Base-by-base conservation (phyloP, 2,329 filamentous ascomycete species). In the Gyromitra esculenta region DNA sequence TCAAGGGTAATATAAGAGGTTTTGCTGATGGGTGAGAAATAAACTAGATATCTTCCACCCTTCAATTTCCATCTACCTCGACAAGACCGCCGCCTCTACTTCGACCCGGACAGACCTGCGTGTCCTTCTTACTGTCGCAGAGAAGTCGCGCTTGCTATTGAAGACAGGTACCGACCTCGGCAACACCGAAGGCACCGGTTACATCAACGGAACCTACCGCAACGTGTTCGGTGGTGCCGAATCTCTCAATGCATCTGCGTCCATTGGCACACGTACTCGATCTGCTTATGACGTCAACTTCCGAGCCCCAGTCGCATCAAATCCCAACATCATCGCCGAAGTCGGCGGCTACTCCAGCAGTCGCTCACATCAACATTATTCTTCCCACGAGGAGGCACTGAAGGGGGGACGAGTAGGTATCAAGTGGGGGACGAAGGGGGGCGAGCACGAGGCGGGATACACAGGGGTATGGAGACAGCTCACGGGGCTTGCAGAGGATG, bases 151-250 rank as follows among this genome's bases (percentile, higher is more conserved):
- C 50, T 89, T 98, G 82, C 90, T 94, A 75, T 88, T 98, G 81
- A 97, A 97, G 85, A 97, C 94, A 0, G 96, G 96, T 76, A 98
- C 96, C 7, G 95, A 98, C 82, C 88, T 97, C 59, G 96, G 96
- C 78, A 97, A 96, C 82, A 90, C 93, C 25, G 96, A 99, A 84
- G 96, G 95, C 45, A 97, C 94, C 6, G 95, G 94, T 2, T 98
- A 97, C 82, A 91, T 92, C 79, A 95, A 96, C 80, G 87, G 94
- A 57, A 87, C 95, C 66, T 91, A 94, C 86, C 91, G 96, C 80
- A 99, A 99, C 84, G 88, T 99, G 76, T 93, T 99, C 82, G 96
- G 96, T 66, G 96, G 96, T 50, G 96, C 94, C 31, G 96, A 99
- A 85, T 92, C 91, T 73, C 85, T 99, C 78, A 93, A 92, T 67